Evolutionary conservation across 2,329 filamentous ascomycete genomes (phyloP).

Genomic region (Diaporthe sp.): DNA sequence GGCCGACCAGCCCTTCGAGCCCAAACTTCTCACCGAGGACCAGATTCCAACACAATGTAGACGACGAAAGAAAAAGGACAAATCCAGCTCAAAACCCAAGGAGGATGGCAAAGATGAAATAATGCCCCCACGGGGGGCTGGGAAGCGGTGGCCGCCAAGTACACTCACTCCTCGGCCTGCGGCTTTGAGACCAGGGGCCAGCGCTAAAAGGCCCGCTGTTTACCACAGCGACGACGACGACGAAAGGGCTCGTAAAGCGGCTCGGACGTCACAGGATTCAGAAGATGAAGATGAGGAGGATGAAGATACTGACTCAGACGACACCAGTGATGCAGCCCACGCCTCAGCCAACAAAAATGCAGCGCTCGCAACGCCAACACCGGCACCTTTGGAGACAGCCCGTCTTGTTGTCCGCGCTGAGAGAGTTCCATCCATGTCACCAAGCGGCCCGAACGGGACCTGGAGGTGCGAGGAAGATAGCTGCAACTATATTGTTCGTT

Average conservation of each 20-base stretch:
- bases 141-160: conserved; percentile 41
- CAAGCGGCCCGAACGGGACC: conserved; percentile 71
- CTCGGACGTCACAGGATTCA: conserved; percentile 52
- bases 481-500: conserved; percentile 75
- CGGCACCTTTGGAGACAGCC: conserved; percentile 48
- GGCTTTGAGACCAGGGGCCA: conserved; percentile 27
- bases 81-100: neutral
- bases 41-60: conserved; percentile 45
- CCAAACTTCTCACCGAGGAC: conserved; percentile 45
- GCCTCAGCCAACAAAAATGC: conserved; percentile 16
- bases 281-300: conserved; percentile 50
- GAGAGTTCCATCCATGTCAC: conserved; percentile 61
- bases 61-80: conserved; percentile 44
- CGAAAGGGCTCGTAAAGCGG: conserved; percentile 49
- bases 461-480: conserved; percentile 77
- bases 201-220: conserved; percentile 42
- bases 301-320: conserved; percentile 44
- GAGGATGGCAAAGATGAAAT: neutral
- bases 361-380: conserved; percentile 33
- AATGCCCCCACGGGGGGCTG: neutral
- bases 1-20: conserved; percentile 48
- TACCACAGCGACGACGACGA: conserved; percentile 57
- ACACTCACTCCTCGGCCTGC: conserved; percentile 31
- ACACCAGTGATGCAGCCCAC: conserved; percentile 38
- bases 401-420: conserved; percentile 65